Percentiles rank a stretch among this genome's conserved stretches.
These are phyloP conservation scores for Corynespora cassiicola DNA, from an alignment of 2,329 filamentous ascomycete species.

Conservation along the genomic window DNA sequence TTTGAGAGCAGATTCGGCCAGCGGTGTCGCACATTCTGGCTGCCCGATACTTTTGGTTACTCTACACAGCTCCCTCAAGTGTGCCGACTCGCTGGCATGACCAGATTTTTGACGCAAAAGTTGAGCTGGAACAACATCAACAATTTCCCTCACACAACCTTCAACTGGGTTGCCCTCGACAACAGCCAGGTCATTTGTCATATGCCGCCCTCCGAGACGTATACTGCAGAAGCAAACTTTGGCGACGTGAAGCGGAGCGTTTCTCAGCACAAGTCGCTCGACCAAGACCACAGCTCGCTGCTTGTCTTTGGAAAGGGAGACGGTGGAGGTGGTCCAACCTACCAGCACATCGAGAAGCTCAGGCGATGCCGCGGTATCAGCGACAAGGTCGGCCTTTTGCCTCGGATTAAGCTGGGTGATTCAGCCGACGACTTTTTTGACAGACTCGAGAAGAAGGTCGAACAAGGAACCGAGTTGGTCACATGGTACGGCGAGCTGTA, in stretches of 20 bases:
- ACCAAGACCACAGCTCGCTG: slow-evolving; percentile 87
- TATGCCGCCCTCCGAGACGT: slow-evolving; percentile 95
- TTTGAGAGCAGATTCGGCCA: slow-evolving; percentile 93
- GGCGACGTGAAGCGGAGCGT: slow-evolving; percentile 91
- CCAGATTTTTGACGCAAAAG: slow-evolving; percentile 96
- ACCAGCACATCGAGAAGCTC: slow-evolving; percentile 92
- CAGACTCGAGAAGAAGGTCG: slow-evolving; percentile 78
- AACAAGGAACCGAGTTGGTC: slow-evolving; percentile 72
- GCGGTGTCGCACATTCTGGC: slow-evolving; percentile 91
- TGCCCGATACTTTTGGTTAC: slow-evolving; percentile 98
- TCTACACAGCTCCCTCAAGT: slow-evolving; percentile 93
- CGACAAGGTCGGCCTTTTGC: slow-evolving; percentile 82
- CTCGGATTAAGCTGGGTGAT: slow-evolving; percentile 85
- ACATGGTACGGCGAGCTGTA: slow-evolving; percentile 99
- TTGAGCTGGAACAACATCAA: slow-evolving; percentile 99
- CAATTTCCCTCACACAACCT: slow-evolving; percentile 97
- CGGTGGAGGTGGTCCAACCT: slow-evolving; percentile 93
- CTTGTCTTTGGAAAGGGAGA: slow-evolving; percentile 97
- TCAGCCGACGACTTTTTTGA: slow-evolving; percentile 96
- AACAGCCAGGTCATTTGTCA: slow-evolving; percentile 97
- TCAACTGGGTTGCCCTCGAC: slow-evolving; percentile 97
- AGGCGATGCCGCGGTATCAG: slow-evolving; percentile 89
- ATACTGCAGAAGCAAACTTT: slow-evolving; percentile 93
- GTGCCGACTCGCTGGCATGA: slow-evolving; percentile 94
- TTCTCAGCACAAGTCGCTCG: slow-evolving; percentile 92